phyloP scores from a whole-genome alignment of 257 asterid species.

The Fraxinus excelsior region DNA sequence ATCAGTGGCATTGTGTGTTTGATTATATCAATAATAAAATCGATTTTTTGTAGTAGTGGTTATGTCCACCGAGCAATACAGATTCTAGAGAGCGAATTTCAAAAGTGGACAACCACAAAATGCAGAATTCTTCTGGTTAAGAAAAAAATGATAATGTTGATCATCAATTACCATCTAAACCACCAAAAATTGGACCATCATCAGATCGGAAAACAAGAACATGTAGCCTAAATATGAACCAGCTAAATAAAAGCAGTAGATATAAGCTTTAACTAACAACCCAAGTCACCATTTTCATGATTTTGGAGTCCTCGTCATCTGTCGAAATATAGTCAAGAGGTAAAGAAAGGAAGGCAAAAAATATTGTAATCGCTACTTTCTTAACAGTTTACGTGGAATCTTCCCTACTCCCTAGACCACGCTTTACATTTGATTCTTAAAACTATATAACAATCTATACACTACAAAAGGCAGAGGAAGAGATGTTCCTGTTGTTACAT shows the following conservation, averaged over 20 bases:
- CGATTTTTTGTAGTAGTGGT: background rate
- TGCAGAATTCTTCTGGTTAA: too few species aligned
- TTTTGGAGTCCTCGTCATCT: slow-evolving; percentile 1
- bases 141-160: background rate
- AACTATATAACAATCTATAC: too few species aligned
- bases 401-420: too few species aligned
- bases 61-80: background rate
- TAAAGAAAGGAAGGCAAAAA: too few species aligned
- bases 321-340: too few species aligned
- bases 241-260: background rate
- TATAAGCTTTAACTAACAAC: background rate
- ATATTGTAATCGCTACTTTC: too few species aligned
- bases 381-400: too few species aligned
- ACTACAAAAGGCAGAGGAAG: too few species aligned
- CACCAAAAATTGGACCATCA: background rate
- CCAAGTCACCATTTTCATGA: slow-evolving; percentile 11
- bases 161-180: background rate
- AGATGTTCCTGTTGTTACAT: too few species aligned
- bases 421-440: too few species aligned
- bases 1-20: background rate
- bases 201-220: background rate
- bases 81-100: background rate
- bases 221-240: background rate
- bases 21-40: background rate
- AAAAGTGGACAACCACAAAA: background rate